Conservation (phyloP, 2,329 filamentous ascomycete genomes). For the Beauveria varroae region DNA sequence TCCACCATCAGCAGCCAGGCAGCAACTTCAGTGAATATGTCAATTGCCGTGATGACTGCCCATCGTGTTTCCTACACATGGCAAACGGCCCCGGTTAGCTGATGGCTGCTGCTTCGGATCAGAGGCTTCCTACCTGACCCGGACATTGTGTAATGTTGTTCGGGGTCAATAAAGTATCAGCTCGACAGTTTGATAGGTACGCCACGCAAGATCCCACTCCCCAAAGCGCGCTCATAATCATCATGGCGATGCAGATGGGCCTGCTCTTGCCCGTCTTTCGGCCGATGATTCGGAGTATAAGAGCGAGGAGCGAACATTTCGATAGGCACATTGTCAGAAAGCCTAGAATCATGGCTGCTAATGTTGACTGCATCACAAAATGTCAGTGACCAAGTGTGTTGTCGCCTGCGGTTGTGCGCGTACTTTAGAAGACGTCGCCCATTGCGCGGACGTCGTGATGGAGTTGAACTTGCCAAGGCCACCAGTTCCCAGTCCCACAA, state of each 20-base stretch:
- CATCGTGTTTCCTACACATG: slow-evolving; percentile 9
- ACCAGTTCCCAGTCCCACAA: slow-evolving; percentile 11
- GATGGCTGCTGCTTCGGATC: not conserved
- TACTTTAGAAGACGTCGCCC: slow-evolving; percentile 9
- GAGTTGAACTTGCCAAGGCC: slow-evolving; percentile 13
- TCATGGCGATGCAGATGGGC: slow-evolving; percentile 11
- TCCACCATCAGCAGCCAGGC: slow-evolving; percentile 14
- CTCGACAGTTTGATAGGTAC: slow-evolving; percentile 4
- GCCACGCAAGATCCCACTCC: slow-evolving; percentile 10
- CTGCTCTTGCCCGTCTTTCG: slow-evolving; percentile 11
- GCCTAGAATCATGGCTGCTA: slow-evolving; percentile 9
- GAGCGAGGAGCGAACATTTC: slow-evolving; percentile 15
- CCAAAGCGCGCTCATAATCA: slow-evolving; percentile 11
- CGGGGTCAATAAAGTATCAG: not conserved
- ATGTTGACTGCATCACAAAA: not conserved
- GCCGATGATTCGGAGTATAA: slow-evolving; percentile 15
- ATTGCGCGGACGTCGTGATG: slow-evolving; percentile 8
- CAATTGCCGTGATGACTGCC: slow-evolving; percentile 13
- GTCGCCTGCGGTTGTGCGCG: not conserved
- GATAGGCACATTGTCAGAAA: slow-evolving; percentile 12
- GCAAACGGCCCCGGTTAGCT: not conserved
- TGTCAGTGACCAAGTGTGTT: not conserved
- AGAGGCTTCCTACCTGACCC: slow-evolving; percentile 1
- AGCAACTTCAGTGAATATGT: slow-evolving; percentile 15
- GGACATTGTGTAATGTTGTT: slow-evolving; percentile 9